These are phyloP conservation scores for Aspergillus bertholletiae DNA, from an alignment of 495 filamentous ascomycete species.

Conservation along the genomic window DNA sequence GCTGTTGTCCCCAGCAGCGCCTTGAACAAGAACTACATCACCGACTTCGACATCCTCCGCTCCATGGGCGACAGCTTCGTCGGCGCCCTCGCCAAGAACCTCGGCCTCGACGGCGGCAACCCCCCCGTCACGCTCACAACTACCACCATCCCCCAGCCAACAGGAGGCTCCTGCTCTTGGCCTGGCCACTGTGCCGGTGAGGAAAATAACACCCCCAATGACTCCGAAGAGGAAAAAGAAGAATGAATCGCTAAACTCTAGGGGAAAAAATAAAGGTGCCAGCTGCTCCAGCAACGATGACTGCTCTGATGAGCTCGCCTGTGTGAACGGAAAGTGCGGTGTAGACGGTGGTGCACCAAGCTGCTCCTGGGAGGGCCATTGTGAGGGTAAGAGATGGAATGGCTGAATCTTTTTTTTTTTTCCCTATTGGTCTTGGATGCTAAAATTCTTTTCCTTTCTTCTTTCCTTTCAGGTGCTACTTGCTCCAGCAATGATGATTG, in stretches of 20 bases:
- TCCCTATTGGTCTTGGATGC: too few relatives aligned
- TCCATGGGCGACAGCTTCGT: slow-evolving; percentile 31
- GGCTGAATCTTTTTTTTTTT: too few relatives aligned
- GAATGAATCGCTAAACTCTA: too few relatives aligned
- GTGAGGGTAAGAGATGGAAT: not conserved
- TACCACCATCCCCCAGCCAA: not conserved
- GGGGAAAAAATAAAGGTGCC: not conserved
- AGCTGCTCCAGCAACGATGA: not conserved
- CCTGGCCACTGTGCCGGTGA: not conserved
- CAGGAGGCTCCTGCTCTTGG: not conserved
- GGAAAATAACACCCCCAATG: too few relatives aligned
- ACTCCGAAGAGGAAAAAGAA: too few relatives aligned
- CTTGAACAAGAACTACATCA: slow-evolving; percentile 30
- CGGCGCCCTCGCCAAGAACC: slow-evolving; percentile 31
- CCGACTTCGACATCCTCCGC: slow-evolving; percentile 31
- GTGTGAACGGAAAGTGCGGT: not conserved
- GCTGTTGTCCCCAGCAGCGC: slow-evolving; percentile 28
- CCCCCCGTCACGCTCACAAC: not conserved
- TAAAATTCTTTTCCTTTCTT: too few relatives aligned
- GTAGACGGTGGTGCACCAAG: not conserved
- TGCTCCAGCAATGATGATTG: too few relatives aligned
- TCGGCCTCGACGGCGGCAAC: slow-evolving; percentile 9
- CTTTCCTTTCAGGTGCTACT: not conserved
- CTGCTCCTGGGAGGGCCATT: not conserved
- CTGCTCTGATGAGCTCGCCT: not conserved